Percentiles rank a stretch among this genome's conserved stretches.
Conservation (phyloP, 352 stramenopile species). For the Phytopythium sindhum region DNA sequence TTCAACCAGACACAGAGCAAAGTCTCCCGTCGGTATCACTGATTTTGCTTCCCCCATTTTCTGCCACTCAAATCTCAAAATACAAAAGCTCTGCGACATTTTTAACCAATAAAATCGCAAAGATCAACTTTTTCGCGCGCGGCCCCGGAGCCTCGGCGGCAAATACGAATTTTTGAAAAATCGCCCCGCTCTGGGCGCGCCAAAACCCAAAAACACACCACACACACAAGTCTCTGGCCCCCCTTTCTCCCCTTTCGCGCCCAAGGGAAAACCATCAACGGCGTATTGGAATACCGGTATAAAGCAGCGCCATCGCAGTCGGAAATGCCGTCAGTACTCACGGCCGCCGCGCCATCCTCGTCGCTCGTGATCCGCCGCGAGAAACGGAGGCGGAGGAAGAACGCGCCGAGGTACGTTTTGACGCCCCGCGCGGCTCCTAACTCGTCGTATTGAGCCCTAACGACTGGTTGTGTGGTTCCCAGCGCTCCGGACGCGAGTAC, state of each 20-base stretch:
- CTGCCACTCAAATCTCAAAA: not conserved
- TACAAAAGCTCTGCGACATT: not conserved
- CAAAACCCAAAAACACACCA: slow-evolving; percentile 3
- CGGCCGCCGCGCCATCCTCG: slow-evolving; percentile 25
- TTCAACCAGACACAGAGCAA: too few relatives aligned
- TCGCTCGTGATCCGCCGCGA: slow-evolving; percentile 62
- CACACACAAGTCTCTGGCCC: not conserved
- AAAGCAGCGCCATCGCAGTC: not conserved
- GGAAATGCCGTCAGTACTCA: slow-evolving; percentile 5
- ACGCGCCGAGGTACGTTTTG: slow-evolving; percentile 22
- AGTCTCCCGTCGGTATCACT: not conserved
- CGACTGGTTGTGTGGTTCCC: not conserved
- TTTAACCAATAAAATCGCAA: not conserved
- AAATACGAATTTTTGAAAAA: slow-evolving; percentile 8
- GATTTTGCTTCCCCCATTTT: not conserved
- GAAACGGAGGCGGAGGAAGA: slow-evolving; percentile 46
- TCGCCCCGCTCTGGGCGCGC: too few relatives aligned
- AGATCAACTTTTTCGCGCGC: not conserved
- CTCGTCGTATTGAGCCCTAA: not conserved
- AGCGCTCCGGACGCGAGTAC: slow-evolving; percentile 6
- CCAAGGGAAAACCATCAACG: not conserved
- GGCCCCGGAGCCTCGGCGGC: not conserved
- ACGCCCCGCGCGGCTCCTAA: not conserved
- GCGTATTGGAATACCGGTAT: slow-evolving; percentile 2
- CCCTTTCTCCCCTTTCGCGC: not conserved